Conservation (phyloP, 2,329 filamentous ascomycete species). For the Colletotrichum godetiae region DNA sequence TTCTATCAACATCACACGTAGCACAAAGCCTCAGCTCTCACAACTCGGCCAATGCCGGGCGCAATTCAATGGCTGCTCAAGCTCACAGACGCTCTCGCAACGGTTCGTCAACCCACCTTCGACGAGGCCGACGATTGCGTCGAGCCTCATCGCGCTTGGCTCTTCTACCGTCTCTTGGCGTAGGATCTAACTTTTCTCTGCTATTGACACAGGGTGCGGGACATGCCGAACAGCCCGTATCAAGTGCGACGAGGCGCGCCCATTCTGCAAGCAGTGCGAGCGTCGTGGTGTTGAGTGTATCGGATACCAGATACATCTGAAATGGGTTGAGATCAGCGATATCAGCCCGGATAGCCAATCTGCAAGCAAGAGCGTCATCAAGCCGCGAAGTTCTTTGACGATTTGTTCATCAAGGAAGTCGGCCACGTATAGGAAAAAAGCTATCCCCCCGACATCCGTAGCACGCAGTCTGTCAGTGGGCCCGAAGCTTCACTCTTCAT, state of each 20-base stretch:
- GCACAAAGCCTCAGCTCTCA: background rate
- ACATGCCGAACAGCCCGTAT: constrained; percentile 13
- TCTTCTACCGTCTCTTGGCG: too few relatives aligned
- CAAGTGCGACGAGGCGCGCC: constrained; percentile 24
- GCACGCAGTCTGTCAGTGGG: background rate
- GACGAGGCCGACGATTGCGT: background rate
- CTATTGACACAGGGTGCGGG: constrained; percentile 4
- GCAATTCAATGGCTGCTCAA: background rate
- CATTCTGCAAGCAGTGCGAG: constrained; percentile 6
- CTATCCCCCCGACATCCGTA: background rate
- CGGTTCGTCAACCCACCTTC: background rate
- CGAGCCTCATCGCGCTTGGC: too few relatives aligned
- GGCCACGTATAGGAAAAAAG: background rate
- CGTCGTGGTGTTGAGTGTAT: constrained; percentile 6
- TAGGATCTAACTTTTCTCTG: background rate
- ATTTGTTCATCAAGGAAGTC: background rate
- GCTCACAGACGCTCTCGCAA: background rate
- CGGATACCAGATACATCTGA: constrained; percentile 20
- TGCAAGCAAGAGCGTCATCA: constrained; percentile 5
- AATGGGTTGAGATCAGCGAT: constrained; percentile 25
- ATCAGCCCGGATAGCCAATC: background rate
- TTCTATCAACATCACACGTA: background rate
- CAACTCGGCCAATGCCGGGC: background rate
- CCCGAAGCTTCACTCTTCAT: constrained; percentile 1
- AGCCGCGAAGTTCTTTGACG: background rate